Evolutionary conservation across 2,329 filamentous ascomycete genomes (phyloP).

Genomic region (Aspergillus ustus): DNA sequence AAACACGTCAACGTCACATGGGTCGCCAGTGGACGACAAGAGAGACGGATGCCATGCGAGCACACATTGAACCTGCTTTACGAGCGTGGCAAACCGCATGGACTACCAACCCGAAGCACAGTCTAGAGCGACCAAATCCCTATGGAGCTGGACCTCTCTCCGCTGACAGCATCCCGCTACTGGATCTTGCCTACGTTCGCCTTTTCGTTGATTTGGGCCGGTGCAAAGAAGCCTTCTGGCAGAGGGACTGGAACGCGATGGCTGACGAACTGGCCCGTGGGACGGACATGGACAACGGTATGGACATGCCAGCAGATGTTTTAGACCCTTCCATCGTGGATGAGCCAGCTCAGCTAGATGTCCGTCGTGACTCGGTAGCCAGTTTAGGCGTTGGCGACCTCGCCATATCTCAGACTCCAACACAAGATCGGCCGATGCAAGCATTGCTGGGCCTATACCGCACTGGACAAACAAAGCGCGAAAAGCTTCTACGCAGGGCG

Average conservation of each 20-base stretch:
- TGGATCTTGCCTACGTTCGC: slow-evolving; percentile 90
- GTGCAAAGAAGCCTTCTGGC: slow-evolving; percentile 92
- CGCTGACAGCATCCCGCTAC: slow-evolving; percentile 85
- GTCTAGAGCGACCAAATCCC: slow-evolving; percentile 81
- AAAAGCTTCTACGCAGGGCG: slow-evolving; percentile 89
- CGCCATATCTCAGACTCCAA: slow-evolving; percentile 41
- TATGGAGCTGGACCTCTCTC: slow-evolving; percentile 81
- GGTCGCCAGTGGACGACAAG: slow-evolving; percentile 87
- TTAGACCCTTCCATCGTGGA: slow-evolving; percentile 35
- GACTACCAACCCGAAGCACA: slow-evolving; percentile 84
- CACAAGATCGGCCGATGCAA: slow-evolving; percentile 39
- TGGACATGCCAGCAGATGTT: slow-evolving; percentile 52
- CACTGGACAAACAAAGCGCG: slow-evolving; percentile 65
- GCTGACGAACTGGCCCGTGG: slow-evolving; percentile 82
- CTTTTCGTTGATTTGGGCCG: slow-evolving; percentile 91
- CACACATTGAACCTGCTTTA: slow-evolving; percentile 89
- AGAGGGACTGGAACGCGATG: slow-evolving; percentile 90
- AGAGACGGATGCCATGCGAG: slow-evolving; percentile 94
- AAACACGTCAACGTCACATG: slow-evolving; percentile 87
- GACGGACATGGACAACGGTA: slow-evolving; percentile 74
- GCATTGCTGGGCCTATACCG: slow-evolving; percentile 38
- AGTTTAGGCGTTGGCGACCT: slow-evolving; percentile 43
- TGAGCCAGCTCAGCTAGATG: slow-evolving; percentile 21
- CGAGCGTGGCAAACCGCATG: slow-evolving; percentile 94
- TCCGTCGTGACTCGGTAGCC: slow-evolving; percentile 41